Percentiles rank a stretch among this genome's conserved stretches.
Evolutionary conservation across 2,329 filamentous ascomycete genomes (phyloP).

Genomic region (Diaporthe vaccinii): DNA sequence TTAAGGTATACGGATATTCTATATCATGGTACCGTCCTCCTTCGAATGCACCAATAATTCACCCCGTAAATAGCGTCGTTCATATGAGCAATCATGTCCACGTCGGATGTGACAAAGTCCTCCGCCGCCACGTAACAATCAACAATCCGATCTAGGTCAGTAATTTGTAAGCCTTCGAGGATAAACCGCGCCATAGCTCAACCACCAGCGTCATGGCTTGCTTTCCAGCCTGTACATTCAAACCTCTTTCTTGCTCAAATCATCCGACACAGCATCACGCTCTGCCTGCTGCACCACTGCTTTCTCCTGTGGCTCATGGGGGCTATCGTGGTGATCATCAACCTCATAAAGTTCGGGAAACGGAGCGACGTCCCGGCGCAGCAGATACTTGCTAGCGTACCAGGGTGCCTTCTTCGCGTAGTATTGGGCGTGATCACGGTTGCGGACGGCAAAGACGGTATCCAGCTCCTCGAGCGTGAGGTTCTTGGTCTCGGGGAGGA

Average conservation of each 20-base stretch:
- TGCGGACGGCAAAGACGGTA: constrained; percentile 18
- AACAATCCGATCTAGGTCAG: neutral
- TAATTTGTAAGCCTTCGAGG: neutral
- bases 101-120: neutral
- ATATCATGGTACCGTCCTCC: neutral
- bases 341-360: constrained; percentile 15
- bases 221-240: neutral
- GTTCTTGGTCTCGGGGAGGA: constrained; percentile 72
- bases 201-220: neutral
- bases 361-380: constrained; percentile 7
- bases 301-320: neutral
- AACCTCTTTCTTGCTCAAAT: neutral
- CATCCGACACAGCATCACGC: neutral
- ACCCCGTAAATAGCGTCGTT: neutral
- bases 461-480: constrained; percentile 71
- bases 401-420: constrained; percentile 15
- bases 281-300: neutral
- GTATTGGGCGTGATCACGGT: constrained; percentile 4
- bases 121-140: neutral
- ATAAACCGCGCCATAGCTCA: too few species aligned
- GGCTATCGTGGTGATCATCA: neutral
- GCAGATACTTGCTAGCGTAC: constrained; percentile 15
- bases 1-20: too few species aligned
- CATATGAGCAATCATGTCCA: neutral
- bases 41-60: neutral